Evolutionary conservation across 1,284 basidiomycete genomes (phyloP), one percentile per base, ranked within the genome.

Genomic region (Heterobasidion irregulare): DNA sequence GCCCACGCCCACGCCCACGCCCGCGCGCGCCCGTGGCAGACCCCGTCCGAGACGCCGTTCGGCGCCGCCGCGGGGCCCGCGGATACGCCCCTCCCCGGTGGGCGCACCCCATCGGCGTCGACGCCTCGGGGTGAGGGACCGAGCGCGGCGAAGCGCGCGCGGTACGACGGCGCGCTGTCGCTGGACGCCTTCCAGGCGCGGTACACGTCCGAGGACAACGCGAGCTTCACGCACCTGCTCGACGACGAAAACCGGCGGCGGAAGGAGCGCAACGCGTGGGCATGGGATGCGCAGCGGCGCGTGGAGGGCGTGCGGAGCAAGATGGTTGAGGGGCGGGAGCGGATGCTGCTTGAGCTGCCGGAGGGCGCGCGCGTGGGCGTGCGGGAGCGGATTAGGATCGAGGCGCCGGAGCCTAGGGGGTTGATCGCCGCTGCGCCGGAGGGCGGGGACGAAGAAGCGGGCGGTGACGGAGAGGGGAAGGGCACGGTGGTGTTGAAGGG

Each of bases 131-230:
- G 12, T 2, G 41, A 44, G 3, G 41, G 41, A 6, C 63, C 70
- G 62, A 26, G 26, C 26, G 2, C 26, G 26, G 60, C 68, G 54
- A 87, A 89, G 66, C 77, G 80, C 41, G 61, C 75, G 16, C 78
- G 79, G 54, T 83, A 81, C 61, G 79, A 91, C 59, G 72, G 73
- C 2, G 66, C 75, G 52, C 70, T 94, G 62, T 83, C 77, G 47
- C 76, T 97, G 16, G 92, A 97, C 67, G 73, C 76, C 13, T 98
- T 97, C 67, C 94, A 97, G 67, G 83, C 92, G 4, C 80, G 80
- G 48, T 96, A 92, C 68, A 98, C 95, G 0, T 95, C 92, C 0
- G 93, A 97, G 68, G 94, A 98, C 69, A 98, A 98, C 68, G 86
- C 94, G 3, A 94, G 91, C 56, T 98, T 98, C 68, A 91, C 91